phyloP scores from a whole-genome alignment of 2,329 filamentous ascomycete species.

The Neocatenulostroma microsporum region DNA sequence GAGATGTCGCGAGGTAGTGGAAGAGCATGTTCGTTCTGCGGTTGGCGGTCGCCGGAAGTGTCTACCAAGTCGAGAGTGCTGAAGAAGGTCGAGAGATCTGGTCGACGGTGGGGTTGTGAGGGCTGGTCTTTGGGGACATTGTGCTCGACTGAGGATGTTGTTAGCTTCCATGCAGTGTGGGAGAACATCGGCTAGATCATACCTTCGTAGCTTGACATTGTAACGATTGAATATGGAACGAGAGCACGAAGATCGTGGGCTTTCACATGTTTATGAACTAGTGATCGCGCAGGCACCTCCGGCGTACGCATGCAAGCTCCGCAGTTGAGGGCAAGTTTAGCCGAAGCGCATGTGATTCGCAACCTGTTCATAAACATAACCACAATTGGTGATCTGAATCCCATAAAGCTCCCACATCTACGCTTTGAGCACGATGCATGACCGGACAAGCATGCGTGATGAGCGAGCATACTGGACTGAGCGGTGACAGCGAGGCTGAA shows the following conservation, averaged over 20 bases:
- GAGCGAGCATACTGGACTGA: background rate
- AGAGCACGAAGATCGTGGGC: slow-evolving; percentile 2
- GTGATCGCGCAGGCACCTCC: slow-evolving; percentile 10
- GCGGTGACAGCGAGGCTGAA: background rate
- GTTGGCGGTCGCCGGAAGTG: slow-evolving; percentile 43
- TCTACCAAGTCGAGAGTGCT: slow-evolving; percentile 52
- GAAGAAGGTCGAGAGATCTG: slow-evolving; percentile 60
- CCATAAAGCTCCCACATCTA: too few relatives aligned
- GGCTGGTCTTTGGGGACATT: slow-evolving; percentile 35
- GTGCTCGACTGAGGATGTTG: slow-evolving; percentile 38
- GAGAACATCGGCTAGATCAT: too few relatives aligned
- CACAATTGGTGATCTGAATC: too few relatives aligned
- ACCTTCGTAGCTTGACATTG: slow-evolving; percentile 44
- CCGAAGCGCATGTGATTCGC: background rate
- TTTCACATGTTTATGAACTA: slow-evolving; percentile 1
- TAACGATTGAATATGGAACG: background rate
- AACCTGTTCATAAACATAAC: too few relatives aligned
- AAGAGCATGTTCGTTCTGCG: slow-evolving; percentile 49
- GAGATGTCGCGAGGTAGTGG: slow-evolving; percentile 55
- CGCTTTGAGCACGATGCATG: too few relatives aligned
- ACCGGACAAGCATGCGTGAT: slow-evolving; percentile 1
- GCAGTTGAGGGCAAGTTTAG: background rate
- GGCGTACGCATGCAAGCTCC: slow-evolving; percentile 8
- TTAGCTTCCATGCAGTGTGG: too few relatives aligned
- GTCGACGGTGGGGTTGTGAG: slow-evolving; percentile 41